phyloP scores from a whole-genome alignment of 1,139 yeast genomes.

The Suhomyces ambrosiae region DNA sequence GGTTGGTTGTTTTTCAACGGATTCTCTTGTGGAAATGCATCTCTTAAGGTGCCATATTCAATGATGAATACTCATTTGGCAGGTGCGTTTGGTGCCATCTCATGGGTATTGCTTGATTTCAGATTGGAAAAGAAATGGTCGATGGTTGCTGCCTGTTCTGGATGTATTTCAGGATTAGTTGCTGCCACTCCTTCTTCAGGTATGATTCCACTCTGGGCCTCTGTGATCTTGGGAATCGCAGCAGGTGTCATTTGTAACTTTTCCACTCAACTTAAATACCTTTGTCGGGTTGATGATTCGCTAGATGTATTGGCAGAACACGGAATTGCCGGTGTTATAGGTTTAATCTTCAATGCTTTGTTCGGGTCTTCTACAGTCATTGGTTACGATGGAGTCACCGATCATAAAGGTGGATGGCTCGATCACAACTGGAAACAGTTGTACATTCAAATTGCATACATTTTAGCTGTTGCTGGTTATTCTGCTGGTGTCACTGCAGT shows the following conservation, averaged over 20 bases:
- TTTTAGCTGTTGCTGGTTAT: conserved; percentile 74
- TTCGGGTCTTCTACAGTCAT: conserved; percentile 87
- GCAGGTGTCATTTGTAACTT: conserved; percentile 88
- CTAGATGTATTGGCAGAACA: conserved; percentile 97
- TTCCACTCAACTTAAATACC: conserved; percentile 82
- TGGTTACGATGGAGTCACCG: conserved; percentile 84
- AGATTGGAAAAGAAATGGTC: conserved; percentile 90
- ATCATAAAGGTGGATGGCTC: conserved; percentile 89
- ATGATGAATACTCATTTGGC: conserved; percentile 89
- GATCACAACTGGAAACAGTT: conserved; percentile 89
- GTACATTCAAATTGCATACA: conserved; percentile 85
- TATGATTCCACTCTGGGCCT: conserved; percentile 87
- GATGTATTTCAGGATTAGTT: conserved; percentile 90
- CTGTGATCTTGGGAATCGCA: conserved; percentile 78
- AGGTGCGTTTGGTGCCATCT: conserved; percentile 87
- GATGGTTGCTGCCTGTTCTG: conserved; percentile 93
- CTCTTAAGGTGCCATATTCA: conserved; percentile 73
- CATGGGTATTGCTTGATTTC: conserved; percentile 91
- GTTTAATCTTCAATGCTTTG: conserved; percentile 81
- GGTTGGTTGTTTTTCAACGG: conserved; percentile 94
- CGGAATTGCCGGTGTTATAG: conserved; percentile 94
- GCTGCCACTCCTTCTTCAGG: conserved; percentile 98
- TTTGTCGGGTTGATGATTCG: conserved; percentile 84
- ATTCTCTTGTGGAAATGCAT: conserved; percentile 69
- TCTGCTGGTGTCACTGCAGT: conserved; percentile 77